Base-by-base conservation (phyloP, 108 stramenopile genomes). In the Nitzschia sp. region DNA sequence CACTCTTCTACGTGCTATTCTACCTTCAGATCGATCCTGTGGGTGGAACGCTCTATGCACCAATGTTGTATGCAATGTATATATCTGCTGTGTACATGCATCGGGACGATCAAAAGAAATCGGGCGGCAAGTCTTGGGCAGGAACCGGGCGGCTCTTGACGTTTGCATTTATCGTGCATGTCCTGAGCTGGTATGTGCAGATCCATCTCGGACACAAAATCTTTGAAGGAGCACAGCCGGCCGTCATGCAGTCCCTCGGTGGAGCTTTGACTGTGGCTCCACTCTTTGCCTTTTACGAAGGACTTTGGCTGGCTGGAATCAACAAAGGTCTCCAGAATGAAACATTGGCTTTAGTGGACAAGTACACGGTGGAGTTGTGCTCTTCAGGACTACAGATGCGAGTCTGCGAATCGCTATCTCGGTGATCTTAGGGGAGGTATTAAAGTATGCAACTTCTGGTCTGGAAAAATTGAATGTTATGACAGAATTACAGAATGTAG, bases 281-380 rank as follows among this genome's bases (percentile, higher is more conserved):
- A 17, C 49, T 88, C 8, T 85, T 88, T 81, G 87, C 87, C 11
- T 88, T 77, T 49, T 81, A 85, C 30, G 87, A 88, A 59, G 77
- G 75, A 0, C 17, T 88, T 0, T 88, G 84, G 84, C 61, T 68
- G n/a, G 21, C 81, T 0, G 87, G 87, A 0, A 64, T 88, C 47
- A 76, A 77, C 23, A 63, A 71, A 31, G 68, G 33, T 5, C 64
- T 86, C 21, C 78, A 82, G 58, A 66, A 76, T 45, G 18, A 66
- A 0, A 79, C 79, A 5, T 57, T 59, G 13, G 21, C 32, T 2
- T 60, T 77, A n/a, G 81, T 82, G 13, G 63, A 75, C 0, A 24
- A 77, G 42, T 71, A 80, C 45, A 86, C 85, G 2, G 26, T 6
- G 2, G 71, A 82, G 19, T 27, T 86, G 17, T 86, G 85, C 54